These are phyloP conservation scores for Ascochyta pisi DNA, from an alignment of 2,329 filamentous ascomycete species.

Conservation along the genomic window DNA sequence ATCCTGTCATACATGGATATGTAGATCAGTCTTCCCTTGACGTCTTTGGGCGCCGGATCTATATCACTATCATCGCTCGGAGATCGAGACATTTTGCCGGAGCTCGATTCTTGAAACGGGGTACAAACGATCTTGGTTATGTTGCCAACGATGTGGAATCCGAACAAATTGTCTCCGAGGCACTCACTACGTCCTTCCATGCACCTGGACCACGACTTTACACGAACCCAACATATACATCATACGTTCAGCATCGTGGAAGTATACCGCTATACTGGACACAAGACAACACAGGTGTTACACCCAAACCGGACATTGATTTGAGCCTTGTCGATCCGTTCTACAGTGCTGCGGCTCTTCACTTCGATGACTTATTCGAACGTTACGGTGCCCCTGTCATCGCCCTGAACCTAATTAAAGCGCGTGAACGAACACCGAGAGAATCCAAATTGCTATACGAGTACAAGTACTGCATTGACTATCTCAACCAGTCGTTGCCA, in stretches of 20 bases:
- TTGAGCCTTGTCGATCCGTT: conserved; percentile 96
- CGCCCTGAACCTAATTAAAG: conserved; percentile 85
- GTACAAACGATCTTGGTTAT: conserved; percentile 91
- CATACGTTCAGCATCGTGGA: conserved; percentile 94
- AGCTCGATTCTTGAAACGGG: conserved; percentile 90
- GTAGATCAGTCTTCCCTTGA: conserved; percentile 80
- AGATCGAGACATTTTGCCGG: conserved; percentile 93
- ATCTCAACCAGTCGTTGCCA: conserved; percentile 93
- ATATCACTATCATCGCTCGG: conserved; percentile 92
- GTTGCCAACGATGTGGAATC: conserved; percentile 99
- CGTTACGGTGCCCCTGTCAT: conserved; percentile 93
- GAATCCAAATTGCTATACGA: conserved; percentile 91
- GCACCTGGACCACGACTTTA: conserved; percentile 85
- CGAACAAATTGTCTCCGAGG: conserved; percentile 96
- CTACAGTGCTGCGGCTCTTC: conserved; percentile 87
- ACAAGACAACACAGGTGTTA: conserved; percentile 92
- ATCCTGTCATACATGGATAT: conserved; percentile 94
- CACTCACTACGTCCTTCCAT: conserved; percentile 93
- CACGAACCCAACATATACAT: conserved; percentile 90
- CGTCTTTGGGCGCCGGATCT: conserved; percentile 86
- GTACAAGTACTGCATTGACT: conserved; percentile 85
- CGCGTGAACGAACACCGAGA: conserved; percentile 83
- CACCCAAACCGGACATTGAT: conserved; percentile 95
- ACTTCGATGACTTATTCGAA: conserved; percentile 94
- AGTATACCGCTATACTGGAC: conserved; percentile 98